These are phyloP conservation scores for Phytopythium ostracodes DNA, from an alignment of 352 stramenopile genomes.

Conservation along the genomic window DNA sequence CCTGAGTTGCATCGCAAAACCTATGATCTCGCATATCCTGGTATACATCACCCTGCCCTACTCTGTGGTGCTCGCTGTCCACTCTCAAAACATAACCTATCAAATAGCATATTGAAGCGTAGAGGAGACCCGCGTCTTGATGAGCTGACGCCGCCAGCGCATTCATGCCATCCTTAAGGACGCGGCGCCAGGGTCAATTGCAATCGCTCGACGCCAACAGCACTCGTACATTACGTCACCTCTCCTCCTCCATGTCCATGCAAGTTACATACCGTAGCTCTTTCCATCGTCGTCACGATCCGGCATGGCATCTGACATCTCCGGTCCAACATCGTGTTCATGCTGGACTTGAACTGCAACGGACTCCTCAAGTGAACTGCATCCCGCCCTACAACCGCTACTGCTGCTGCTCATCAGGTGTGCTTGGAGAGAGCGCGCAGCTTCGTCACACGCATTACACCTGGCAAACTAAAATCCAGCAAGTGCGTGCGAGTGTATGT, in stretches of 20 bases:
- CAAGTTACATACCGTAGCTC: too few relatives aligned
- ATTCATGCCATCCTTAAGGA: constrained; percentile 8
- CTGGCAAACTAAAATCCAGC: not conserved
- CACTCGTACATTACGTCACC: too few relatives aligned
- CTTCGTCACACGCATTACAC: too few relatives aligned
- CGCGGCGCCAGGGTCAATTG: not conserved
- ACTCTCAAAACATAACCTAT: not conserved
- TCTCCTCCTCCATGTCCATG: too few relatives aligned
- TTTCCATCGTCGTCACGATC: not conserved
- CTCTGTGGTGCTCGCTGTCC: not conserved
- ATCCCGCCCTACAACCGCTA: too few relatives aligned
- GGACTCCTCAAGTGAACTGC: too few relatives aligned
- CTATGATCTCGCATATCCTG: constrained; percentile 2
- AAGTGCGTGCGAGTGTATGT: not conserved
- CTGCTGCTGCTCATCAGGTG: not conserved
- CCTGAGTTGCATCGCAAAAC: not conserved
- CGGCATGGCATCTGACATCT: not conserved
- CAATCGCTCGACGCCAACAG: not conserved
- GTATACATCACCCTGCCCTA: not conserved
- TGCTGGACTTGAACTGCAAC: too few relatives aligned
- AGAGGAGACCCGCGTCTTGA: constrained; percentile 2
- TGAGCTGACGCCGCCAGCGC: too few relatives aligned
- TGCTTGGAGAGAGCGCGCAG: too few relatives aligned
- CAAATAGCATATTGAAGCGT: not conserved
- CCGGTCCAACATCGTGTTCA: too few relatives aligned